A percentile compares a stretch with the other conserved stretches of the same genome.
phyloP scores from a whole-genome alignment of 441 rosid species.

The Erodium texanum region DNA sequence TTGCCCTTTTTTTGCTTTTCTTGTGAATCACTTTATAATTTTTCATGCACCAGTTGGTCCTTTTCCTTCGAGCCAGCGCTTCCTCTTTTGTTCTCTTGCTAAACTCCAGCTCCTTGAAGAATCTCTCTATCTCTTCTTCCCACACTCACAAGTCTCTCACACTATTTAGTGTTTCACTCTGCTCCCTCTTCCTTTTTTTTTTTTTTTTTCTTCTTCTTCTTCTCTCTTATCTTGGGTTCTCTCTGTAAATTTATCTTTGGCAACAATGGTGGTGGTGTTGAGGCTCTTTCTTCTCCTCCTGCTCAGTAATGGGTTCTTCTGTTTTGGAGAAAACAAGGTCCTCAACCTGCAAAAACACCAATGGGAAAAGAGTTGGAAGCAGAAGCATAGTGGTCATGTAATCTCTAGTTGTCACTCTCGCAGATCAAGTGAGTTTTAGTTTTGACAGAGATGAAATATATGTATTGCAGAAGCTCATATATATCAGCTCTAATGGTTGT shows the following conservation, averaged over 20 bases:
- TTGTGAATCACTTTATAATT: slow-evolving; percentile 77
- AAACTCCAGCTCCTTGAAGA: slow-evolving; percentile 50
- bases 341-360: slow-evolving; percentile 36
- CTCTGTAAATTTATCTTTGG: not conserved
- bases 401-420: slow-evolving; percentile 43
- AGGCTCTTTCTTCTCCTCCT: not conserved
- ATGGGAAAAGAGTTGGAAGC: slow-evolving; percentile 23
- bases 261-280: not conserved
- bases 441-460: not conserved
- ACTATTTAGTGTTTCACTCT: not conserved
- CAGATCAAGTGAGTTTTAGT: slow-evolving; percentile 46
- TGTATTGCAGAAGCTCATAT: not conserved
- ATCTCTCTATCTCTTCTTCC: slow-evolving; percentile 26
- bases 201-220: not conserved
- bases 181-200: not conserved
- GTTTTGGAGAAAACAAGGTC: slow-evolving; percentile 33
- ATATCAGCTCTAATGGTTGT: slow-evolving; percentile 6
- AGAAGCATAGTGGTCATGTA: not conserved
- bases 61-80: slow-evolving; percentile 20
- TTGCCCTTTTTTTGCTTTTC: not conserved
- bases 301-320: slow-evolving; percentile 21
- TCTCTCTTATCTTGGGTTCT: slow-evolving; percentile 5
- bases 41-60: slow-evolving; percentile 43
- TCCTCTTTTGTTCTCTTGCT: slow-evolving; percentile 73
- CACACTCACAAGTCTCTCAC: too few species aligned